Conservation (phyloP, 345 rosid genomes). For the Lumnitzera littorea region DNA sequence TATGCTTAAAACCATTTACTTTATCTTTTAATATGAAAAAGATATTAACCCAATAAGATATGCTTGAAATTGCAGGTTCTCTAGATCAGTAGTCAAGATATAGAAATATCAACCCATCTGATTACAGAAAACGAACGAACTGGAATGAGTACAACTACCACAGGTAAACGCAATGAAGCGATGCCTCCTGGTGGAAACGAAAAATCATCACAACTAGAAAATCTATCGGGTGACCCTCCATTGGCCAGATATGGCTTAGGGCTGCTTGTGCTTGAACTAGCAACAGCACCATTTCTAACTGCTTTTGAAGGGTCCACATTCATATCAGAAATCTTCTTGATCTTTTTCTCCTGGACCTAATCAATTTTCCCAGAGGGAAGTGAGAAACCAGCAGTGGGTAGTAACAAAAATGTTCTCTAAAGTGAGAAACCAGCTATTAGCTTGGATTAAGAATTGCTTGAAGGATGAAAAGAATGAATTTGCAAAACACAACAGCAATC, state of each 20-base stretch:
- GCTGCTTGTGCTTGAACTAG: conserved; percentile 58
- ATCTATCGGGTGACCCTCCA: conserved; percentile 53
- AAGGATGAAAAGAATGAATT: background rate
- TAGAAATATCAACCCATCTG: no score
- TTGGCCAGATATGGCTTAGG: conserved; percentile 37
- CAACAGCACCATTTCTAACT: conserved; percentile 60
- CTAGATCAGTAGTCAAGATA: no score
- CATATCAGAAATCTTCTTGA: conserved; percentile 76
- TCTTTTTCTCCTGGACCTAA: conserved; percentile 96
- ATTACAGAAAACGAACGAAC: background rate
- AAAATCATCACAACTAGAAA: conserved; percentile 36
- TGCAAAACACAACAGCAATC: background rate
- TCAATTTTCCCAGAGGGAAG: conserved; percentile 15
- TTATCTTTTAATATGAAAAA: no score
- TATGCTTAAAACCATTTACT: no score
- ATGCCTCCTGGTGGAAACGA: conserved; percentile 61
- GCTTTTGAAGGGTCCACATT: conserved; percentile 62
- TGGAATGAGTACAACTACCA: conserved; percentile 46
- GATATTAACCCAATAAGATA: no score
- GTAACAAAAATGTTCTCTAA: no score
- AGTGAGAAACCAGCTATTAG: no score
- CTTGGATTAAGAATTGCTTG: background rate
- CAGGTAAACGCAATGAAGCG: conserved; percentile 79
- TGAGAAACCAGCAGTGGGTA: background rate
- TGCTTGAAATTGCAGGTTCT: no score